Percentiles rank a stretch among this genome's conserved stretches.
Conservation (phyloP, 768 basidiomycete species). For the Suillus cothurnatus region DNA sequence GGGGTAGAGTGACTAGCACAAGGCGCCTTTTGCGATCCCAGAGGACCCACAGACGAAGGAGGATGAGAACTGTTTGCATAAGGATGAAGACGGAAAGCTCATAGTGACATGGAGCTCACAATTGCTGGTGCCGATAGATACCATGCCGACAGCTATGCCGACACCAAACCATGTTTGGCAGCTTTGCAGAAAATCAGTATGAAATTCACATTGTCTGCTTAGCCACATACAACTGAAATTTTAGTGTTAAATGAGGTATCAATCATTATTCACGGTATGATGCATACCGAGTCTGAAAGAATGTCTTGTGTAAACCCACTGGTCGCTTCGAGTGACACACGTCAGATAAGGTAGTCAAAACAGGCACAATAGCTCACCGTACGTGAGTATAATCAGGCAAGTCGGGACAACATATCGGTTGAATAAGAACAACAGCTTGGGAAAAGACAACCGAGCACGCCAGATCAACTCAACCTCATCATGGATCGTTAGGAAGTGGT, state of each 20-base stretch:
- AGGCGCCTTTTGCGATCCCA: conserved; percentile 33
- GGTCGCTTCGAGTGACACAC: conserved; percentile 19
- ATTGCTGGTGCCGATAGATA: conserved; percentile 38
- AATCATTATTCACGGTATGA: neutral
- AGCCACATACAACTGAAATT: conserved; percentile 1
- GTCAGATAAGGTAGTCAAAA: neutral
- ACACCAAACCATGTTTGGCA: conserved; percentile 26
- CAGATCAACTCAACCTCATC: conserved; percentile 38
- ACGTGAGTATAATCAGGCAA: conserved; percentile 30
- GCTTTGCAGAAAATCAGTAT: conserved; percentile 17
- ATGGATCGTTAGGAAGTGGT: conserved; percentile 35
- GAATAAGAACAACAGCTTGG: conserved; percentile 36
- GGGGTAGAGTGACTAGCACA: conserved; percentile 29
- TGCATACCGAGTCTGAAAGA: conserved; percentile 16
- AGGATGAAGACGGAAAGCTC: neutral
- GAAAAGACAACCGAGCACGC: conserved; percentile 27
- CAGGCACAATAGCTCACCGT: conserved; percentile 27
- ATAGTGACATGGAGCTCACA: conserved; percentile 28
- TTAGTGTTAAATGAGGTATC: neutral
- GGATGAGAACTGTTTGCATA: conserved; percentile 35
- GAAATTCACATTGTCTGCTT: neutral
- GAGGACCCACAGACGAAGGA: conserved; percentile 42
- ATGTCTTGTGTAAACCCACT: conserved; percentile 17
- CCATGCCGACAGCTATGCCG: conserved; percentile 33
- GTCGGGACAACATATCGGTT: conserved; percentile 36